These are phyloP conservation scores for Schizochytrium sp. DNA, from an alignment of 108 stramenopile genomes.

Conservation along the genomic window DNA sequence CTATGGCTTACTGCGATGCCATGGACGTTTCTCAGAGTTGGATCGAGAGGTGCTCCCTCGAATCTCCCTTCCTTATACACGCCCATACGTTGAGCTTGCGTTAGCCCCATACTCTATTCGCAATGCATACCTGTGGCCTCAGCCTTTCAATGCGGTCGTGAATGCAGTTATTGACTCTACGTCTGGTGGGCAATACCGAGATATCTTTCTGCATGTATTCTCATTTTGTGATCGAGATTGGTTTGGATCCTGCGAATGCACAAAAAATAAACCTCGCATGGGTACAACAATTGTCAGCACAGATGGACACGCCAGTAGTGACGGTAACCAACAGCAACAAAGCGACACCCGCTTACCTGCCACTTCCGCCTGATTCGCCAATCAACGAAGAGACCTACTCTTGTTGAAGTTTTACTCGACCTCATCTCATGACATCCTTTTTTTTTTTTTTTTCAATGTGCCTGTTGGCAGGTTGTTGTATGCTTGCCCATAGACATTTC, in stretches of 20 bases:
- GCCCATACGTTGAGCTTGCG: not conserved
- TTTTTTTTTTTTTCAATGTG: too few relatives aligned
- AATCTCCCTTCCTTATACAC: not conserved
- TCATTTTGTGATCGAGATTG: conserved; percentile 56
- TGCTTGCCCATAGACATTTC: too few relatives aligned
- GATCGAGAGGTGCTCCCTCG: not conserved
- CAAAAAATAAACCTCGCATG: conserved; percentile 14
- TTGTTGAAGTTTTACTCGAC: too few relatives aligned
- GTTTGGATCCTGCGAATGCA: conserved; percentile 9
- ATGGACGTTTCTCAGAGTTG: not conserved
- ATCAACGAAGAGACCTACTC: too few relatives aligned
- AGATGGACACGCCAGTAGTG: too few relatives aligned
- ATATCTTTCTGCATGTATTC: not conserved
- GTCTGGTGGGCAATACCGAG: not conserved
- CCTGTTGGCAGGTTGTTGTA: too few relatives aligned
- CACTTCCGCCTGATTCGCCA: too few relatives aligned
- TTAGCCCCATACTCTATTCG: not conserved
- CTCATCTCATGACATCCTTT: too few relatives aligned
- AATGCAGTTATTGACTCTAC: not conserved
- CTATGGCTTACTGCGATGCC: not conserved
- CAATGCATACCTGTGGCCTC: not conserved
- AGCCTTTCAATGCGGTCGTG: not conserved
- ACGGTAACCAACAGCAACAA: too few relatives aligned
- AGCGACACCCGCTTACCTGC: too few relatives aligned
- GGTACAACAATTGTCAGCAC: not conserved